Evolutionary conservation across 805 yeast species (phyloP), one percentile per base, ranked within the genome.

Genomic region (Cyberlindnera mycetangii): DNA sequence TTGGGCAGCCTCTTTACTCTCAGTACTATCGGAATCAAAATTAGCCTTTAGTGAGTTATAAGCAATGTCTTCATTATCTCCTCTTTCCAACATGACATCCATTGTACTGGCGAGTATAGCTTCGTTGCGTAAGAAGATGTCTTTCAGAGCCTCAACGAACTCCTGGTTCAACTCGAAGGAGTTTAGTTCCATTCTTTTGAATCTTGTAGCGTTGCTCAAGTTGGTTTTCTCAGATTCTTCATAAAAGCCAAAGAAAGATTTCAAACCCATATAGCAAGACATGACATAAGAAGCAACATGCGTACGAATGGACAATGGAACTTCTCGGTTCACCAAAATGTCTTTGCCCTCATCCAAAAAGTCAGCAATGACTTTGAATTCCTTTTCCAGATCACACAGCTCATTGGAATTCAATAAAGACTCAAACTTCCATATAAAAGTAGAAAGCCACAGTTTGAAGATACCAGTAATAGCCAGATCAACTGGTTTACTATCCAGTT

Each of bases 71-170:
- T 81, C 86, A 17, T 70, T 67, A 27, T 71, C 81, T 18, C 65
- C 67, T 52, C 84, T 68, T 34, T 78, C 83, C 41, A 81, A 57
- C 11, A 70, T 66, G 3, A 68, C 55, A 0, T 47, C 45, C n/a
- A 64, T 37, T 1, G 60, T 30, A 35, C 58, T 63, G 0, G 80
- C 79, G 11, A 69, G 52, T 18, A 66, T 64, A 7, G 73, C 66
- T 52, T 82, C 89, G 46, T 73, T 69, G 18, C 68, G 56, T 47
- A 80, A 64, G 49, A 74, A 82, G 3, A 72, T 55, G n/a, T 66
- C 58, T 45, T 72, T 42, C 12, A 80, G 50, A 2, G 64, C 53
- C 1, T 53, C 50, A 44, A 68, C 67, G 3, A 70, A 28, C 1
- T 56, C 55, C 0, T 42, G 37, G 1, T 72, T 65, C 1, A 75